A percentile compares a stretch with the other conserved stretches of the same genome.
phyloP scores from a whole-genome alignment of 176 grass and related monocot species.

The Raddia guianensis region DNA sequence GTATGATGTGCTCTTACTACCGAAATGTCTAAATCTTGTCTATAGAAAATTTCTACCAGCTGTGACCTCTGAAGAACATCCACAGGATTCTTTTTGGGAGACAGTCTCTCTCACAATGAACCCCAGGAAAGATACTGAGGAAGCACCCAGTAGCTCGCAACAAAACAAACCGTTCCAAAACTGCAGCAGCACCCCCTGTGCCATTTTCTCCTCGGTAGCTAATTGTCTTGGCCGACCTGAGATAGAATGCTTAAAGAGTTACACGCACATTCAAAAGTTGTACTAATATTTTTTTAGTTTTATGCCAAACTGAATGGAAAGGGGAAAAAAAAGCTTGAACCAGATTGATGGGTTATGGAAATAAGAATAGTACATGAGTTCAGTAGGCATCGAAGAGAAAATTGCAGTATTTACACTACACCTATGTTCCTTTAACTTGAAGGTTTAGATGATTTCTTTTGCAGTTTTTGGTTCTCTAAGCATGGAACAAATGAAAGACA shows the following conservation, averaged over 20 bases:
- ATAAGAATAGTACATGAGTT: not conserved
- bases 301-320: not conserved
- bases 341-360: not conserved
- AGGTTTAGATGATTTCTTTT: not conserved
- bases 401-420: constrained; percentile 3
- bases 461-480: not conserved
- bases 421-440: constrained; percentile 1
- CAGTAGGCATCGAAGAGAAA: not conserved
- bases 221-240: constrained; percentile 40
- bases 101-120: constrained; percentile 34
- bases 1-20: constrained; percentile 25
- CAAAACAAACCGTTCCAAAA: constrained; percentile 45
- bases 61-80: constrained; percentile 40
- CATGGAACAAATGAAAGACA: not conserved
- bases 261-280: not conserved
- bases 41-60: constrained; percentile 47
- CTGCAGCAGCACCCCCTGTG: constrained; percentile 44
- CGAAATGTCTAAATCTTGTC: constrained; percentile 37
- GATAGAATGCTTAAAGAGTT: constrained; percentile 32
- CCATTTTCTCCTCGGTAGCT: constrained; percentile 18
- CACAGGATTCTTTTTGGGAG: constrained; percentile 36
- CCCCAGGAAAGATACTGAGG: constrained; percentile 39
- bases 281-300: not conserved
- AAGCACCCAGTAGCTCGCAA: constrained; percentile 30
- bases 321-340: not conserved